Percentiles rank a stretch among this genome's conserved stretches.
Evolutionary conservation across 305 asterid species (phyloP).

Genomic region (Ajuga reptans): DNA sequence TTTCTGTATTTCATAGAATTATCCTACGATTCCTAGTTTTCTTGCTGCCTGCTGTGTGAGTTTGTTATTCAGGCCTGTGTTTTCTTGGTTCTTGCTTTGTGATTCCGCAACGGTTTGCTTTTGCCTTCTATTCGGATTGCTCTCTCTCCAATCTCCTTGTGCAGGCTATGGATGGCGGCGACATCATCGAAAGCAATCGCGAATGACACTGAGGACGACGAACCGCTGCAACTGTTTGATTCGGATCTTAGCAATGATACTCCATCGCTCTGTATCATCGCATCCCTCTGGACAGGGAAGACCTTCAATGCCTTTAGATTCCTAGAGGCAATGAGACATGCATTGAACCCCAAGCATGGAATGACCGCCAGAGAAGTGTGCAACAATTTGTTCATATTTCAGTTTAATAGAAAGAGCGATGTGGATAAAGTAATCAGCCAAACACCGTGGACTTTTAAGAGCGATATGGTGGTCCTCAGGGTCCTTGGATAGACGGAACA

Average conservation of each 20-base stretch:
- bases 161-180: no score
- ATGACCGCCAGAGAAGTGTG: not conserved
- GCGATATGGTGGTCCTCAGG: not conserved
- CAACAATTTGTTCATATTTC: not conserved
- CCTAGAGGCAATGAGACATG: not conserved
- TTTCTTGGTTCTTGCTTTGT: no score
- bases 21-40: no score
- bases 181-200: no score
- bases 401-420: not conserved
- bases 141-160: no score
- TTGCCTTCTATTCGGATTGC: no score
- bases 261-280: not conserved
- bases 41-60: no score
- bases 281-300: not conserved
- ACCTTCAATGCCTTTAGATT: not conserved
- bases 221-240: not conserved
- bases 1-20: no score
- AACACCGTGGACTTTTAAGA: not conserved
- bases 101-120: no score
- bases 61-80: no score
- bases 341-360: not conserved
- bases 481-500: not conserved
- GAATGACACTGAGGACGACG: no score
- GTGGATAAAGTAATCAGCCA: not conserved
- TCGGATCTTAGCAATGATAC: not conserved